Evolutionary conservation across 2,329 filamentous ascomycete genomes (phyloP).

Genomic region (Periconia sp.): DNA sequence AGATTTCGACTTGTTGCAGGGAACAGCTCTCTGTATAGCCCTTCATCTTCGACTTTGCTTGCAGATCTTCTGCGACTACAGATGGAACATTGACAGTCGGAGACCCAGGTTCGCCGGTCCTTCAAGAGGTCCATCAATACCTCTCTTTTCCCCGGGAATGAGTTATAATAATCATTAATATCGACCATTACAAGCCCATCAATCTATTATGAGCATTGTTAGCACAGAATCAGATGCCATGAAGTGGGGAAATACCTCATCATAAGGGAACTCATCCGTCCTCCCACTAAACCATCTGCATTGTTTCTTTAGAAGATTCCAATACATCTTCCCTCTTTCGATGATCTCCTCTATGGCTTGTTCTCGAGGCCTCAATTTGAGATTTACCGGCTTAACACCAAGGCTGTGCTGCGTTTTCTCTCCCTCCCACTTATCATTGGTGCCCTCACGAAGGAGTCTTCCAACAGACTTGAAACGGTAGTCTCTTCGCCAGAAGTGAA

Average conservation of each 20-base stretch:
- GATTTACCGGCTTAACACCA: conserved; percentile 1
- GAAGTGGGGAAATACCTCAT: too few species aligned
- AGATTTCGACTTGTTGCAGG: background rate
- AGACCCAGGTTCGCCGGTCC: background rate
- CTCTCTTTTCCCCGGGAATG: background rate
- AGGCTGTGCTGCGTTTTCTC: too few species aligned
- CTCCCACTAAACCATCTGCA: conserved; percentile 12
- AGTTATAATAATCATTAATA: conserved; percentile 8
- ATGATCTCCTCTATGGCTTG: background rate
- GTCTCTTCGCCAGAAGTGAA: conserved; percentile 2
- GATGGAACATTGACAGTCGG: conserved; percentile 7
- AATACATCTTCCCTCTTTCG: conserved; percentile 6
- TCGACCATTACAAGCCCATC: conserved; percentile 14
- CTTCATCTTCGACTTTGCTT: background rate
- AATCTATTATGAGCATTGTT: too few species aligned
- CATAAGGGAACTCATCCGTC: conserved; percentile 10
- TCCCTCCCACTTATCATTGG: too few species aligned
- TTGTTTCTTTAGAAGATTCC: conserved; percentile 8
- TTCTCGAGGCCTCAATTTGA: background rate
- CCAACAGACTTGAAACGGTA: conserved; percentile 7
- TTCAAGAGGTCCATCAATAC: background rate
- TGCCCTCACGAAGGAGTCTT: too few species aligned
- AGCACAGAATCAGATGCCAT: too few species aligned
- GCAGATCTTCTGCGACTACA: background rate
- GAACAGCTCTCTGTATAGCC: background rate